phyloP scores from a whole-genome alignment of 106 monocot genomes.

The Allium cepa region DNA sequence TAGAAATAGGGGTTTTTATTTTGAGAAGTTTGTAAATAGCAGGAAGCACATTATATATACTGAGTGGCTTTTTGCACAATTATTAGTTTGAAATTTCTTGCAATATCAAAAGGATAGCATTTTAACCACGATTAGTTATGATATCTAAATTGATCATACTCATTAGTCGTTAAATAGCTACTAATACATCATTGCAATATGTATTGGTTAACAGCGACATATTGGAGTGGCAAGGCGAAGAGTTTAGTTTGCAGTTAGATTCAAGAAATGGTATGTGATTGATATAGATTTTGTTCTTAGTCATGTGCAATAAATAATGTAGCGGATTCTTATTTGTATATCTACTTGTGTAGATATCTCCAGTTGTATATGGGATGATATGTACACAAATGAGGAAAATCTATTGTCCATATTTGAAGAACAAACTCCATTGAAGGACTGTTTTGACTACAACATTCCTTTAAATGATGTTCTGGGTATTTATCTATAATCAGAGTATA shows the following conservation, averaged over 20 bases:
- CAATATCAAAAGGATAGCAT: too few species aligned
- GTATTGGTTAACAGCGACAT: slow-evolving; percentile 30
- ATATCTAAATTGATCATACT: too few species aligned
- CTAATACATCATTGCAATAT: too few species aligned
- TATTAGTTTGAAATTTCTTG: too few species aligned
- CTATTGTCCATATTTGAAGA: slow-evolving; percentile 61
- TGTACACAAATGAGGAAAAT: slow-evolving; percentile 38
- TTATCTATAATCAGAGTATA: neutral
- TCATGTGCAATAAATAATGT: neutral
- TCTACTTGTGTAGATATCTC: slow-evolving; percentile 24
- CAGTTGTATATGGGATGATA: slow-evolving; percentile 48
- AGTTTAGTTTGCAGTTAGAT: slow-evolving; percentile 29
- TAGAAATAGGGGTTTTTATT: too few species aligned
- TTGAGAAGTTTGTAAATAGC: too few species aligned
- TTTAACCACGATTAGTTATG: too few species aligned
- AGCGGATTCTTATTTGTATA: neutral
- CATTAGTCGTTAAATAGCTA: too few species aligned
- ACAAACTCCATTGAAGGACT: slow-evolving; percentile 86
- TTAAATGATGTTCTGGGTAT: slow-evolving; percentile 32
- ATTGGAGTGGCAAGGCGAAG: slow-evolving; percentile 66
- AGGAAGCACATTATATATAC: too few species aligned
- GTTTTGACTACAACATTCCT: slow-evolving; percentile 35
- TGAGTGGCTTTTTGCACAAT: too few species aligned
- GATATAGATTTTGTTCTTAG: neutral
- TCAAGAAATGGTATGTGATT: slow-evolving; percentile 29